Percentiles rank a stretch among this genome's conserved stretches.
Conservation (phyloP, 192 early-diverging fungal genomes). For the Funneliformis geosporum region DNA sequence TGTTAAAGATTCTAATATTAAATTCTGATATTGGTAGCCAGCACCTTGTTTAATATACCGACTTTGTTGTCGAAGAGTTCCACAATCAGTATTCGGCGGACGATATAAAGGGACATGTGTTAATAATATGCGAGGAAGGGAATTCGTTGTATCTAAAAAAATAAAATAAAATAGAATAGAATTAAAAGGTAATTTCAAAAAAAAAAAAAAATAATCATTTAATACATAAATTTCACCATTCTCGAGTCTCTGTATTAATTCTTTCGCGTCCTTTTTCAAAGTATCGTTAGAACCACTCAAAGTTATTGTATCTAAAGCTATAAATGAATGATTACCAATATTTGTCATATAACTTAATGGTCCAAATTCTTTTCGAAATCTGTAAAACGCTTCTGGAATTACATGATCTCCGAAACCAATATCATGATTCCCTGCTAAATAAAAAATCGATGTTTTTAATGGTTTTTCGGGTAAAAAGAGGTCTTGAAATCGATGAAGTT, state of each 20-base stretch:
- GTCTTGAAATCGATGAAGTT: conserved; percentile 56
- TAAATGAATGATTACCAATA: conserved; percentile 62
- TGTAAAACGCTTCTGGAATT: conserved; percentile 36
- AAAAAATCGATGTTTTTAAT: conserved; percentile 32
- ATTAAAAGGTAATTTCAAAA: background rate
- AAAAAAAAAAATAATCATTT: background rate
- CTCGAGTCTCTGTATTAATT: conserved; percentile 49
- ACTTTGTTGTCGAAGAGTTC: conserved; percentile 56
- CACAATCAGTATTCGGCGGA: conserved; percentile 63
- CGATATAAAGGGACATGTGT: conserved; percentile 88
- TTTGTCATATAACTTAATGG: conserved; percentile 55
- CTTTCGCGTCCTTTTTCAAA: conserved; percentile 50
- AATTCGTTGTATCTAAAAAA: conserved; percentile 16
- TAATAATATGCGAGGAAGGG: conserved; percentile 65
- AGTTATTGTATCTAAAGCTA: conserved; percentile 78
- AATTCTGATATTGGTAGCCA: conserved; percentile 91
- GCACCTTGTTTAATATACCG: conserved; percentile 54
- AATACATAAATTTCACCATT: conserved; percentile 38
- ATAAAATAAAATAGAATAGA: background rate
- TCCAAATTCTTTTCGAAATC: conserved; percentile 58
- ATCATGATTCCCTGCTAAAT: conserved; percentile 93
- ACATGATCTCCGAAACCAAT: conserved; percentile 78
- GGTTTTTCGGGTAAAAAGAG: conserved; percentile 31
- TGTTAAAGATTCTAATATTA: conserved; percentile 63
- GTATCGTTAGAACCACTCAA: conserved; percentile 49